Percentiles rank a stretch among this genome's conserved stretches.
phyloP scores from a whole-genome alignment of 495 filamentous ascomycete species.

The Saxophila tyrrhenica region DNA sequence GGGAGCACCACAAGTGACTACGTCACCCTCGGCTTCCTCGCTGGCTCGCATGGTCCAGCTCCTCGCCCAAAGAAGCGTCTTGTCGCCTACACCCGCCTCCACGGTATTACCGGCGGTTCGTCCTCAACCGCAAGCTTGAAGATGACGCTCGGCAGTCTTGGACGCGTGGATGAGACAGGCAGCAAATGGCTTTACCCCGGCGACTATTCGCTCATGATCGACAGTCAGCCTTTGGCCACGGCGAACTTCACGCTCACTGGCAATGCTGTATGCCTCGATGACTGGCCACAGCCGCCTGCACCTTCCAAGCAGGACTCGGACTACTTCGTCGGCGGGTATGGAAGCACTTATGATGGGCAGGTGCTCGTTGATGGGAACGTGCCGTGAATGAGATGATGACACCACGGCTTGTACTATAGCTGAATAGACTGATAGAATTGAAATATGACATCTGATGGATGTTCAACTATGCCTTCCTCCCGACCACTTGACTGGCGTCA shows the following conservation, averaged over 20 bases:
- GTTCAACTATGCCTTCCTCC: too few relatives aligned
- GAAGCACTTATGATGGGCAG: not conserved
- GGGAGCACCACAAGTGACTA: slow-evolving; percentile 47
- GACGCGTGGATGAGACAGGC: slow-evolving; percentile 46
- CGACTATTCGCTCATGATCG: slow-evolving; percentile 47
- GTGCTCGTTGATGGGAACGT: not conserved
- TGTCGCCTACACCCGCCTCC: slow-evolving; percentile 46
- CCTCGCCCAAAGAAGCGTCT: slow-evolving; percentile 56
- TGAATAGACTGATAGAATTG: too few relatives aligned
- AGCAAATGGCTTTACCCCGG: slow-evolving; percentile 57
- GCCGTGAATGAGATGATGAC: too few relatives aligned
- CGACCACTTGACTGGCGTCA: too few relatives aligned
- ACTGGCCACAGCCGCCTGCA: slow-evolving; percentile 32
- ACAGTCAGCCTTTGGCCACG: slow-evolving; percentile 32
- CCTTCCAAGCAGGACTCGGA: slow-evolving; percentile 1
- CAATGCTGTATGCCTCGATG: slow-evolving; percentile 32
- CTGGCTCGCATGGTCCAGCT: slow-evolving; percentile 43
- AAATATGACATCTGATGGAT: too few relatives aligned
- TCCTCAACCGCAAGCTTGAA: slow-evolving; percentile 33
- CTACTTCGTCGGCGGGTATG: slow-evolving; percentile 8
- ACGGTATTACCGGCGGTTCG: slow-evolving; percentile 32
- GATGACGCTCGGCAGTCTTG: slow-evolving; percentile 46
- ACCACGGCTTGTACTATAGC: too few relatives aligned
- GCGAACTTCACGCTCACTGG: slow-evolving; percentile 37
- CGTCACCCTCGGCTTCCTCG: slow-evolving; percentile 45